Conservation (phyloP, 306 rosid species). For the Prosopis cineraria region DNA sequence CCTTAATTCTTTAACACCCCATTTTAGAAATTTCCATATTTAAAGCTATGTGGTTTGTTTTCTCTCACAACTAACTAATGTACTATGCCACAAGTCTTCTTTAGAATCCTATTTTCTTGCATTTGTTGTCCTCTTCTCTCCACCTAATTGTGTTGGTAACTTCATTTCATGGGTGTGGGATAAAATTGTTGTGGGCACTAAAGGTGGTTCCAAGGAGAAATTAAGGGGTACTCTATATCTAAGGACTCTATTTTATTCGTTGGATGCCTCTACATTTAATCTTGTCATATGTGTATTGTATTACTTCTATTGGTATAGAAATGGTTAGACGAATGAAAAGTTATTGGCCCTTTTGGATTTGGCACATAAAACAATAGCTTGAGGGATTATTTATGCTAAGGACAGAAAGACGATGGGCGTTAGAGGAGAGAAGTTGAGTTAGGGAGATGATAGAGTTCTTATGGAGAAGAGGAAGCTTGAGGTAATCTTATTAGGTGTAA, state of each 20-base stretch:
- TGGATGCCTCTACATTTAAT: slow-evolving; percentile 37
- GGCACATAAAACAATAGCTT: slow-evolving; percentile 37
- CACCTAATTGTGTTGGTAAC: slow-evolving; percentile 36
- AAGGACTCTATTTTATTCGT: slow-evolving; percentile 33
- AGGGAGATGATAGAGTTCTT: too few species aligned
- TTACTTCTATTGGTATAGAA: slow-evolving; percentile 37
- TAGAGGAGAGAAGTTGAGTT: too few species aligned
- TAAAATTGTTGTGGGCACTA: background rate
- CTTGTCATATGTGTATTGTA: slow-evolving; percentile 22
- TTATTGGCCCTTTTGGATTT: slow-evolving; percentile 44
- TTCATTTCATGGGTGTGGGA: slow-evolving; percentile 33
- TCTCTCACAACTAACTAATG: slow-evolving; percentile 5
- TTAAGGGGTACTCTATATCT: background rate
- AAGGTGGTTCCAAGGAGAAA: slow-evolving; percentile 28
- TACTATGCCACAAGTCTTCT: slow-evolving; percentile 24
- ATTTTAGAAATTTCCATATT: too few species aligned
- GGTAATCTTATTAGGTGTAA: too few species aligned
- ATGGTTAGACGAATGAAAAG: slow-evolving; percentile 42
- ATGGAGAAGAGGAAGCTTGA: too few species aligned
- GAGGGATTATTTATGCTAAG: slow-evolving; percentile 40
- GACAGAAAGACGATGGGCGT: too few species aligned
- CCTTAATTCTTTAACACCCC: too few species aligned
- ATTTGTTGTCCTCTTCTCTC: slow-evolving; percentile 24
- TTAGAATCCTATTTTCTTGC: slow-evolving; percentile 42
- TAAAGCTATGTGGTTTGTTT: too few species aligned